Percentiles rank a stretch among this genome's conserved stretches.
These are phyloP conservation scores for Diaporthe ilicicola DNA, from an alignment of 2,329 filamentous ascomycete species.

Conservation along the genomic window DNA sequence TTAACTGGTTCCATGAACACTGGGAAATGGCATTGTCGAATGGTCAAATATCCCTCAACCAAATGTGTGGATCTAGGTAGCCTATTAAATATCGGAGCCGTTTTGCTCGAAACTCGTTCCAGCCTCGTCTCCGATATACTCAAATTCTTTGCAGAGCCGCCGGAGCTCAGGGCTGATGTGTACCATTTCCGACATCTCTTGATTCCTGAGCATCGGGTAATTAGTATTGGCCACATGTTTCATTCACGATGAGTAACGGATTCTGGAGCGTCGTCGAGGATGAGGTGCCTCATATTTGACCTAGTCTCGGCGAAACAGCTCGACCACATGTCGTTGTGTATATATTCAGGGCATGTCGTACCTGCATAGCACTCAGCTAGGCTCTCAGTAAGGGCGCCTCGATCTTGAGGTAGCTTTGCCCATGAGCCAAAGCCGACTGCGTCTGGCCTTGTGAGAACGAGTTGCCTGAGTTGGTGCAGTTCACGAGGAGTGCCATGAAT, in stretches of 20 bases:
- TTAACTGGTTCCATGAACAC: too few species aligned
- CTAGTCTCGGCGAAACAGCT: too few species aligned
- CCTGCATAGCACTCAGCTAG: background rate
- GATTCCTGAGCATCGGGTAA: background rate
- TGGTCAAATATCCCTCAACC: too few species aligned
- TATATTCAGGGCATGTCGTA: background rate
- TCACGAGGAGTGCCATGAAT: background rate
- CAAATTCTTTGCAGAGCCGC: background rate
- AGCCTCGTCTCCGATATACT: background rate
- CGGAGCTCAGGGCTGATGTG: background rate
- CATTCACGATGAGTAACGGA: background rate
- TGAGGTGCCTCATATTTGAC: background rate
- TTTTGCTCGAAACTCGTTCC: background rate
- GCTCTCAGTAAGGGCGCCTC: background rate
- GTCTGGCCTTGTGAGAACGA: background rate
- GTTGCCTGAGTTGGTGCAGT: background rate
- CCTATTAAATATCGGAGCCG: too few species aligned
- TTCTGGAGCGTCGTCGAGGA: background rate
- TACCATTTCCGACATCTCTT: background rate
- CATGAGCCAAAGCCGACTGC: background rate
- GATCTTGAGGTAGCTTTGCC: too few species aligned
- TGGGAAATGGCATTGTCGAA: too few species aligned
- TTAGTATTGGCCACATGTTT: background rate
- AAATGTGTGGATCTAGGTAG: too few species aligned
- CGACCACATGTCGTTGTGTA: background rate